Base-by-base conservation (phyloP, 345 rosid species). In the Citrus trifoliata region DNA sequence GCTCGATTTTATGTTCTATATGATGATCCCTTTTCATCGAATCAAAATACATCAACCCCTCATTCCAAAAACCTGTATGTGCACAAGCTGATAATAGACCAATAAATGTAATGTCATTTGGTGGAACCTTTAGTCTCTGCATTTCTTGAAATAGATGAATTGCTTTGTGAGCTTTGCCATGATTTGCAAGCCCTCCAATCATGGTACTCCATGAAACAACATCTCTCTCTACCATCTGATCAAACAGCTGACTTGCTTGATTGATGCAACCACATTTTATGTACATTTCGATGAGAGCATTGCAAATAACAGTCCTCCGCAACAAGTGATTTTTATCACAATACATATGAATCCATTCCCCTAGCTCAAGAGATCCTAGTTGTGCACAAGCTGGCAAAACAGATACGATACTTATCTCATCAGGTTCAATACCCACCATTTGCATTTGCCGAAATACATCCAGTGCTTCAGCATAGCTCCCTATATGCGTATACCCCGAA, bases 141-240 rank as follows among this genome's bases (percentile, higher is more conserved):
- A 90, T 88, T 75, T 81, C 77, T 7, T 51, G 70, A 79, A 92
- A 92, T 67, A 83, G 67, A 28, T 85, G 61, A 0, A 88, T 73
- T 1, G 93, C 89, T 72, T 73, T 33, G 0, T 7, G 12, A 67
- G 91, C 92, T 10, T 83, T 77, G 14, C 96, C 94, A 9, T 92
- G 91, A 68, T 88, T 75, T 0, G 90, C 96, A 70, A 86, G 85
- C 60, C 88, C 90, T 71, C 88, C 82, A 77, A 90, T 90, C 85
- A 92, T 87, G 5, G 92, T 87, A 46, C 90, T 92, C 93, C 93
- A 92, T 1, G 97, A 87, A 56, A 90, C 86, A 4, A 90, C 84
- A 82, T 89, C 88, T 61, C 76, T 88, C 46, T 67, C 42, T 1
- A 64, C 51, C 87, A 88, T 86, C 10, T 71, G 81, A 16, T 84